Conservation (phyloP, 1,139 yeast genomes). For the Nakaseomyces glabratus region DNA sequence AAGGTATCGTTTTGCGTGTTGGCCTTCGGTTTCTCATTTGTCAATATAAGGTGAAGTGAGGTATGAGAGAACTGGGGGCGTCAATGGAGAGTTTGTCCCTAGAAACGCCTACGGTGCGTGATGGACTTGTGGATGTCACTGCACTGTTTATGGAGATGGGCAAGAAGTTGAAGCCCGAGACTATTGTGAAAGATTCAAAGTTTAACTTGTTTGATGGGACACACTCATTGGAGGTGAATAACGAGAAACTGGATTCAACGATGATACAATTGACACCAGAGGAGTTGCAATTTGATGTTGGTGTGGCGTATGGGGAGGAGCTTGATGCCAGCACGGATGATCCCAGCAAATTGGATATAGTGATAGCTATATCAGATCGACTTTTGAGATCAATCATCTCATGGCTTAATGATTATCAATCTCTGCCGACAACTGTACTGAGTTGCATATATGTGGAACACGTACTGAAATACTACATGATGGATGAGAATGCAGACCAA, state of each 20-base stretch:
- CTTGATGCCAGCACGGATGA: conserved; percentile 2
- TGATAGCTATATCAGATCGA: conserved; percentile 41
- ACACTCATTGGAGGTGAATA: conserved; percentile 59
- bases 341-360: conserved; percentile 31
- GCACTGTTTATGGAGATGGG: conserved; percentile 33
- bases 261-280: conserved; percentile 37
- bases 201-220: conserved; percentile 67
- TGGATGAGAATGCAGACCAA: conserved; percentile 32
- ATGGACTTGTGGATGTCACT: conserved; percentile 40
- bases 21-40: no score
- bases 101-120: conserved; percentile 6
- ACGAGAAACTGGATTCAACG: conserved; percentile 57
- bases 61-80: conserved; percentile 3
- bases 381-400: conserved; percentile 40
- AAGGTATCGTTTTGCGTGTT: no score
- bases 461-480: conserved; percentile 28
- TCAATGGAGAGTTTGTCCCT: conserved; percentile 1
- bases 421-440: conserved; percentile 53
- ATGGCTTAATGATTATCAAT: conserved; percentile 53
- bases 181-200: conserved; percentile 43
- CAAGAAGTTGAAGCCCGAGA: conserved; percentile 30
- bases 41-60: no score
- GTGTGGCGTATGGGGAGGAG: conserved; percentile 15
- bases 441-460: conserved; percentile 58
- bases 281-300: conserved; percentile 32